Base-by-base conservation (phyloP, 2,329 filamentous ascomycete species). In the Zasmidium cellare region DNA sequence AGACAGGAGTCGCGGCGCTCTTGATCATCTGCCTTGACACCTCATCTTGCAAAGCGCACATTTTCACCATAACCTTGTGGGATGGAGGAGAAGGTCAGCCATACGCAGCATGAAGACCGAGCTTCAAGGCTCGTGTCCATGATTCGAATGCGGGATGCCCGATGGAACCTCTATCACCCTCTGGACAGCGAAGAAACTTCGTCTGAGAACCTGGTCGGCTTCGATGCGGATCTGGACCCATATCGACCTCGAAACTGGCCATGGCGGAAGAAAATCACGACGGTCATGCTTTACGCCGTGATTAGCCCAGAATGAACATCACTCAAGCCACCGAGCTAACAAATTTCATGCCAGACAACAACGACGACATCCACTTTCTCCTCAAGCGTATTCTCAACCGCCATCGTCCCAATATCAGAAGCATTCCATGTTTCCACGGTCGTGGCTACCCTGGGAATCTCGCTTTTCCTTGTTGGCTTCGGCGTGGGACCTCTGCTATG, bases 391-490 rank as follows among this genome's bases (percentile, higher is more conserved):
- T 48, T 55, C 22, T 19, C 20, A 3, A n/a, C 52, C 16, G 52
- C 52, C 9, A 31, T 22, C 18, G 38, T 9, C 2, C 52, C 46
- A 23, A 80, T 82, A 46, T 68, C 74, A 1, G 56, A 76, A 58
- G 68, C 77, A 16, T 82, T 84, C 55, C 61, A 71, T 14, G 75
- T 85, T 14, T 41, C 35, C 5, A 41, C 35, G 6, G 50, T 41
- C 16, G 20, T 53, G 11, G 50, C 50, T 9, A 41, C 35, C 3
- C 50, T 53, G 3, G 50, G 50, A 22, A 41, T 38, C 3, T 20
- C 50, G 7, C 35, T 53, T 6, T 35, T 18, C 16, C 50, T 53
- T 3, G 28, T 45, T 12, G 50, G 28, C 11, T 20, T 23, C 18
- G 50, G n/a, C 25, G 3, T 53, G 9, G 25, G 25, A 9, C 50